These are phyloP conservation scores for Streptanthus diversifolius DNA, from an alignment of 345 rosid species.

Conservation along the genomic window DNA sequence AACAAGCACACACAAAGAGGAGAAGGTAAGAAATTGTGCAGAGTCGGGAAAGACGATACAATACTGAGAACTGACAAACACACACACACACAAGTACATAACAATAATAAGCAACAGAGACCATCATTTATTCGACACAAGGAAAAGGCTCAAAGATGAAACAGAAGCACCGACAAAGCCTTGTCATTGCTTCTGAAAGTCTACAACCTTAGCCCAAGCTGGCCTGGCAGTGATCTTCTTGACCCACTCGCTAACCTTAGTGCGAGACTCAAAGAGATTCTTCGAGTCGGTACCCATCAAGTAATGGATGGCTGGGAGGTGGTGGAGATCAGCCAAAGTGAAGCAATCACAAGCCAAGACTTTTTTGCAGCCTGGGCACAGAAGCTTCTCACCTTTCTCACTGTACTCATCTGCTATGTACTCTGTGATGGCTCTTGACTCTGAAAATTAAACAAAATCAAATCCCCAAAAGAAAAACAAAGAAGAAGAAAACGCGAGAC, in stretches of 20 bases:
- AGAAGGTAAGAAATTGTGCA: background rate
- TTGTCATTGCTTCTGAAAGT: conserved; percentile 25
- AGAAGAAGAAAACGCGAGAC: no score
- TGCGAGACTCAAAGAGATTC: conserved; percentile 24
- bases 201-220: conserved; percentile 37
- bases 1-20: background rate
- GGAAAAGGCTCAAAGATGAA: background rate
- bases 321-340: conserved; percentile 49
- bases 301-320: conserved; percentile 38
- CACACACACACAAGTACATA: background rate
- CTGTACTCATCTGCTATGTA: conserved; percentile 39
- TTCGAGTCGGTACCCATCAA: conserved; percentile 37
- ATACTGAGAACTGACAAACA: background rate
- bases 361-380: conserved; percentile 24
- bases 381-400: conserved; percentile 30
- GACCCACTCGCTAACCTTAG: conserved; percentile 30
- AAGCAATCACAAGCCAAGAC: conserved; percentile 40
- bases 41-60: background rate
- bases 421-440: conserved; percentile 45
- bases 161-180: background rate
- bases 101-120: background rate
- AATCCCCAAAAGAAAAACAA: no score
- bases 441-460: conserved; percentile 19
- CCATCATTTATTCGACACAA: no score
- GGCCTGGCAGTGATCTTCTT: conserved; percentile 28